phyloP scores from a whole-genome alignment of 2,329 filamentous ascomycete species.

The Verticillium tricorpus region DNA sequence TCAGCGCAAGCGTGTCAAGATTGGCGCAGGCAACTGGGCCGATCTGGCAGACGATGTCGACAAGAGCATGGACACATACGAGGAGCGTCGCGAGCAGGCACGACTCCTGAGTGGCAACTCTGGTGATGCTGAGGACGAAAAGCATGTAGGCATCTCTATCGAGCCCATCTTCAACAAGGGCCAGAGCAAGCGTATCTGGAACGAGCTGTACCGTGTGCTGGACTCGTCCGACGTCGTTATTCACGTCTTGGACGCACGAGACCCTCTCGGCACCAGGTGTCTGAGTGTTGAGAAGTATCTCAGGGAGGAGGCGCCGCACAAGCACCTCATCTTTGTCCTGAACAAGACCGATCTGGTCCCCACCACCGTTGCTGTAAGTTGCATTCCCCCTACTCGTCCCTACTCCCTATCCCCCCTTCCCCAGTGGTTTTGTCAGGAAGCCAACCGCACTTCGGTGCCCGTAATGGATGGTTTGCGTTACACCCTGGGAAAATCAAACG shows the following conservation, averaged over 20 bases:
- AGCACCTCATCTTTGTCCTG: conserved; percentile 84
- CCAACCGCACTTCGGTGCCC: conserved; percentile 54
- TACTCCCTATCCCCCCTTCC: conserved; percentile 29
- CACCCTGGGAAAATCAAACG: conserved; percentile 92
- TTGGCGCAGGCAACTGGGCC: conserved; percentile 74
- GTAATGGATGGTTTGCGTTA: conserved; percentile 92
- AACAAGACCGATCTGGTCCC: conserved; percentile 95
- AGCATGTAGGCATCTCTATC: conserved; percentile 57
- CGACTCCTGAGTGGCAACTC: conserved; percentile 69
- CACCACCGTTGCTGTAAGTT: conserved; percentile 89
- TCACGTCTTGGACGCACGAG: conserved; percentile 87
- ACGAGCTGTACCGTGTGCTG: conserved; percentile 92
- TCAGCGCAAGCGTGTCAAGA: conserved; percentile 87
- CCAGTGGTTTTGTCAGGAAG: conserved; percentile 85
- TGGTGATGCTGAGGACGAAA: conserved; percentile 38
- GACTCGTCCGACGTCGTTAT: conserved; percentile 94
- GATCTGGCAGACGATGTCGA: conserved; percentile 78
- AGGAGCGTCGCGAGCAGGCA: conserved; percentile 75
- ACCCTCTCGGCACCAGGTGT: conserved; percentile 87
- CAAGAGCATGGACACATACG: conserved; percentile 76
- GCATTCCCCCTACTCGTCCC: conserved; percentile 5
- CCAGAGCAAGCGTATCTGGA: conserved; percentile 94
- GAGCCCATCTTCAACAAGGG: conserved; percentile 93
- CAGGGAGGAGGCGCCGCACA: conserved; percentile 66
- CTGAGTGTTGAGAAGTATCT: conserved; percentile 63